These are phyloP conservation scores for Auxenochlorella pyrenoidosa DNA, from an alignment of 139 green algal genomes.

Conservation along the genomic window DNA sequence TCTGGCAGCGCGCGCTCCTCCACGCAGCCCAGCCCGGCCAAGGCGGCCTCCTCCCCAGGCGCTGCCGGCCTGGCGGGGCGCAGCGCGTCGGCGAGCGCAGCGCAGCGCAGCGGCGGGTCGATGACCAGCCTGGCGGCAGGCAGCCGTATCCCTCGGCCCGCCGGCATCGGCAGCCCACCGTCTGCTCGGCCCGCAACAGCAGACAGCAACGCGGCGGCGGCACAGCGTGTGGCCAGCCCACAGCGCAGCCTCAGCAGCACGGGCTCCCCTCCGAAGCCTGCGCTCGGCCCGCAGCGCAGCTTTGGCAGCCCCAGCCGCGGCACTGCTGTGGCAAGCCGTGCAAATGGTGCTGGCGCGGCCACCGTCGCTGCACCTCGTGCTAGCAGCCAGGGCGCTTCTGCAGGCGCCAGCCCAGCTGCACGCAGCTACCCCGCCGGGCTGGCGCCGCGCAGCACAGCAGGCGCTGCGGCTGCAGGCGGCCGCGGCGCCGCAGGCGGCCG, in stretches of 20 bases:
- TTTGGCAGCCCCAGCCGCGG: not conserved
- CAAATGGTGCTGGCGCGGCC: not conserved
- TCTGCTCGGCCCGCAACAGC: not conserved
- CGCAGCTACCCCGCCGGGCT: too few species aligned
- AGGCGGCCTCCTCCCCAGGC: not conserved
- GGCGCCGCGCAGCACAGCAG: not conserved
- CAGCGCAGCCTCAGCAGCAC: slow-evolving; percentile 2
- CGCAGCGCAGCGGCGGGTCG: not conserved
- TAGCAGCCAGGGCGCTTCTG: not conserved
- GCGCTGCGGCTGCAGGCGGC: not conserved
- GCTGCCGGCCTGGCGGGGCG: not conserved
- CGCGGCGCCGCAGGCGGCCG: slow-evolving; percentile 1
- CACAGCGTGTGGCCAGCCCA: not conserved
- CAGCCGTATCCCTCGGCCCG: slow-evolving; percentile 17
- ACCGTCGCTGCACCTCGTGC: not conserved
- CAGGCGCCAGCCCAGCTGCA: not conserved
- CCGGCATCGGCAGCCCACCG: not conserved
- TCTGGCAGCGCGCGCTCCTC: not conserved
- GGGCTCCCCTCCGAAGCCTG: not conserved
- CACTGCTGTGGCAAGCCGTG: not conserved
- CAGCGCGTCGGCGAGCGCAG: not conserved
- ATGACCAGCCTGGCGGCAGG: not conserved
- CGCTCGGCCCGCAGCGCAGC: slow-evolving; percentile 8
- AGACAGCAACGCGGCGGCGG: not conserved
- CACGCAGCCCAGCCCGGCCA: slow-evolving; percentile 25